A percentile compares a stretch with the other conserved stretches of the same genome.
Evolutionary conservation across 2,329 filamentous ascomycete species (phyloP).

Genomic region (Pyrenochaeta sp.): DNA sequence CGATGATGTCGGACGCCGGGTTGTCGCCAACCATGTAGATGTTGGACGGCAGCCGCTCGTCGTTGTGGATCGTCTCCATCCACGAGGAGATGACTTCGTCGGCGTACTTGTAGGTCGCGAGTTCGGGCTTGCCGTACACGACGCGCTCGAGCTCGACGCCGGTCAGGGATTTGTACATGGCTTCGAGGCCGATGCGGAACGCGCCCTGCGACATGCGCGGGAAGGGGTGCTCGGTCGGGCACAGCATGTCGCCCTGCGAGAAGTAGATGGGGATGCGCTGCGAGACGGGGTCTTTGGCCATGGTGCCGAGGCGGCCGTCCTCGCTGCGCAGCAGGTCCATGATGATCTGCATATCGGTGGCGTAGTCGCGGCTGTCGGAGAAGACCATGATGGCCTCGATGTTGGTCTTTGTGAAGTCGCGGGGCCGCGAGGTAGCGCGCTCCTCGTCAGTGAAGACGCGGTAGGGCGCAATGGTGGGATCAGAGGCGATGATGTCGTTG

Average conservation of each 20-base stretch:
- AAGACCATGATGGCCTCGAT: constrained; percentile 79
- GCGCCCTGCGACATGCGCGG: constrained; percentile 76
- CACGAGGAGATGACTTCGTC: constrained; percentile 75
- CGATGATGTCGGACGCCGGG: constrained; percentile 75
- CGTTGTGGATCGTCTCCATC: constrained; percentile 79
- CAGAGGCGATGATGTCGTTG: constrained; percentile 76
- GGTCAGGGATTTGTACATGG: constrained; percentile 75
- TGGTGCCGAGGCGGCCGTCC: constrained; percentile 70
- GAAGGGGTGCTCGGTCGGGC: constrained; percentile 65
- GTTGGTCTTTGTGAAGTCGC: constrained; percentile 74
- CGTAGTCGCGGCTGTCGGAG: constrained; percentile 76
- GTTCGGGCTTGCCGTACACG: constrained; percentile 77
- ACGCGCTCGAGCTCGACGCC: constrained; percentile 76
- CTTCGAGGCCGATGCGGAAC: constrained; percentile 78
- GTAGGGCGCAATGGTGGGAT: constrained; percentile 73
- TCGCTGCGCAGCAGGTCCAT: constrained; percentile 74
- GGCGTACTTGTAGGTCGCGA: constrained; percentile 80
- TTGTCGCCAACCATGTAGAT: constrained; percentile 82
- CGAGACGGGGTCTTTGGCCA: constrained; percentile 69
- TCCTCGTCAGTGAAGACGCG: constrained; percentile 72
- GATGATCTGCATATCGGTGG: constrained; percentile 78
- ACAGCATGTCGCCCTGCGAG: constrained; percentile 70
- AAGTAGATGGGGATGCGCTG: constrained; percentile 78
- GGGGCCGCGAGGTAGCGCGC: constrained; percentile 70
- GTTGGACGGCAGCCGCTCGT: constrained; percentile 72